Evolutionary conservation across 108 stramenopile species (phyloP).

Genomic region (Pseudonitzschia multiseries): DNA sequence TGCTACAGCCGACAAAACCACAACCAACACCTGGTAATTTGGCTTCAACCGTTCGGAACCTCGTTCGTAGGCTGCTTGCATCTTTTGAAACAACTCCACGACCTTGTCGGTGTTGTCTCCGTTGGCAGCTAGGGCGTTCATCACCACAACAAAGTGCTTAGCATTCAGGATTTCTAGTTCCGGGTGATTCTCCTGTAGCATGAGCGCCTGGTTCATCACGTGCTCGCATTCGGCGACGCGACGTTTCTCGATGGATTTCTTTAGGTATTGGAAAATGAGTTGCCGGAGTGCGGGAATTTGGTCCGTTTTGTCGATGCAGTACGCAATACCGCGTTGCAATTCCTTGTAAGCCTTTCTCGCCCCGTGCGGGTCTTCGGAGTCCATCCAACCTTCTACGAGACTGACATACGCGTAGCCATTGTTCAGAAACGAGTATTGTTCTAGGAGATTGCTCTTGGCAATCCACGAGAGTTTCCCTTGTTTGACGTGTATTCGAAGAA

Average conservation of each 20-base stretch:
- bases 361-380: neutral
- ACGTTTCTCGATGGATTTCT: neutral
- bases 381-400: conserved; percentile 18
- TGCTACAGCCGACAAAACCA: conserved; percentile 4
- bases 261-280: neutral
- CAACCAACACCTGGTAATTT: conserved; percentile 14
- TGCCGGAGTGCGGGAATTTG: conserved; percentile 7
- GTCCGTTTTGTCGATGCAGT: conserved; percentile 1
- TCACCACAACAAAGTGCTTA: conserved; percentile 9
- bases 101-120: conserved; percentile 13
- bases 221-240: neutral
- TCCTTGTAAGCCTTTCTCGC: conserved; percentile 9
- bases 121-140: conserved; percentile 6
- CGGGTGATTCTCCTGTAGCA: neutral
- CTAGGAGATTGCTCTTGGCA: neutral
- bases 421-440: neutral
- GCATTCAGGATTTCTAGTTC: neutral
- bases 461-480: neutral
- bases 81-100: neutral
- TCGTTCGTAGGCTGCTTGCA: conserved; percentile 3
- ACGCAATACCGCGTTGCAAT: conserved; percentile 4
- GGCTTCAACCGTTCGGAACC: conserved; percentile 15
- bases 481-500: conserved; percentile 7
- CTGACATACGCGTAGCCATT: conserved; percentile 12
- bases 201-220: conserved; percentile 8